phyloP scores from a whole-genome alignment of 768 basidiomycete species.

The Xerocomellus dryophilus region DNA sequence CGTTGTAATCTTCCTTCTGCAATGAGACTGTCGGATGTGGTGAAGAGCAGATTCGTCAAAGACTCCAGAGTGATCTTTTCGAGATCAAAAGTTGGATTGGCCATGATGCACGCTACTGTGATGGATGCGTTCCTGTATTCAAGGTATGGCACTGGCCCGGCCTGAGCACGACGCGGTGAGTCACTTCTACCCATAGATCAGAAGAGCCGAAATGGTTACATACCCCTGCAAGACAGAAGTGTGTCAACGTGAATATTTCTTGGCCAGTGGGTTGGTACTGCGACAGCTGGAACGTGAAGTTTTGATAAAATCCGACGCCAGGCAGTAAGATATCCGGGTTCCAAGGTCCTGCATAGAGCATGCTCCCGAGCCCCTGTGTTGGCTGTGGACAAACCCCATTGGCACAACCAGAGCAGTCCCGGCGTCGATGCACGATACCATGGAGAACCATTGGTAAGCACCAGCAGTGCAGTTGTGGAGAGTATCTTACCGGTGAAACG shows the following conservation, averaged over 20 bases:
- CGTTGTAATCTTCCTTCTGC: too few relatives aligned
- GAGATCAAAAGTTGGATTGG: too few relatives aligned
- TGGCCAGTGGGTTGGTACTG: constrained; percentile 11
- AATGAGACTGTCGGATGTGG: too few relatives aligned
- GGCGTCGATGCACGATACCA: constrained; percentile 16
- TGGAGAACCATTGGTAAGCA: constrained; percentile 12
- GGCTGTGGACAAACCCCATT: constrained; percentile 17
- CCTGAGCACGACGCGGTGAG: constrained; percentile 10
- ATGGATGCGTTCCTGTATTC: constrained; percentile 21
- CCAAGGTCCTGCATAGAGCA: constrained; percentile 22
- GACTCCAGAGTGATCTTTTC: too few relatives aligned
- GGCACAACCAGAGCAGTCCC: constrained; percentile 19
- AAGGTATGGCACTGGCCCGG: constrained; percentile 13
- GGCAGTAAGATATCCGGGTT: constrained; percentile 1
- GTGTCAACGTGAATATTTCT: constrained; percentile 19
- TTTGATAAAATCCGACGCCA: constrained; percentile 18
- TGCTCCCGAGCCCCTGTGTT: constrained; percentile 12
- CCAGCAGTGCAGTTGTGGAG: too few relatives aligned
- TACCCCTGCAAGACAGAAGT: constrained; percentile 18
- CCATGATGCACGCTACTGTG: constrained; percentile 15
- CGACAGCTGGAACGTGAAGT: constrained; percentile 14
- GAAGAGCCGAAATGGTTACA: background rate
- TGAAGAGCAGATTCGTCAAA: too few relatives aligned
- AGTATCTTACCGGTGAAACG: constrained; percentile 11
- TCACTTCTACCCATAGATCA: background rate